Conservation (phyloP, 2,329 filamentous ascomycete genomes). For the Xenosphaeropsis pyriputrescens region DNA sequence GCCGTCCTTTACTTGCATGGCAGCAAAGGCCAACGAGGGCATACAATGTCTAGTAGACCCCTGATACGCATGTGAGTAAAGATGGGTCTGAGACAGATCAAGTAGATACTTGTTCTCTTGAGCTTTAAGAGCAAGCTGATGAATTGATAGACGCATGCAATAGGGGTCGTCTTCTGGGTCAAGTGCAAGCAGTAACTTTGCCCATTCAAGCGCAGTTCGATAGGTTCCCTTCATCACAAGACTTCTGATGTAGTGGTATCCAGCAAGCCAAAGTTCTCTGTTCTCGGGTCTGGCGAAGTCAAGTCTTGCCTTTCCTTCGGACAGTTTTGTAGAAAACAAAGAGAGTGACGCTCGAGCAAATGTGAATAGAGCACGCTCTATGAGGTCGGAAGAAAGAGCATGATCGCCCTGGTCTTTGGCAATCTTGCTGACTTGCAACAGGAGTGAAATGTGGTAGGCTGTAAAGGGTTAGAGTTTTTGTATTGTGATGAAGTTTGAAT, state of each 20-base stretch:
- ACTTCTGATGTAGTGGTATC: slow-evolving; percentile 77
- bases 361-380: slow-evolving; percentile 82
- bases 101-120: slow-evolving; percentile 65
- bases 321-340: slow-evolving; percentile 61
- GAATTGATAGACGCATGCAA: slow-evolving; percentile 64
- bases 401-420: slow-evolving; percentile 86
- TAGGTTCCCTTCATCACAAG: slow-evolving; percentile 85
- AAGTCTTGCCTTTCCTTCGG: slow-evolving; percentile 65
- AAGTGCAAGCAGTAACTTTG: slow-evolving; percentile 67
- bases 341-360: slow-evolving; percentile 84
- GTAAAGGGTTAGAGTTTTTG: slow-evolving; percentile 8
- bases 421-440: slow-evolving; percentile 88
- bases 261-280: slow-evolving; percentile 81
- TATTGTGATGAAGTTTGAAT: neutral
- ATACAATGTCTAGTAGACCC: slow-evolving; percentile 51
- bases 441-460: slow-evolving; percentile 82
- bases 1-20: slow-evolving; percentile 53
- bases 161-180: slow-evolving; percentile 67
- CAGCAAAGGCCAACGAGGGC: slow-evolving; percentile 65
- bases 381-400: slow-evolving; percentile 69
- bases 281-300: slow-evolving; percentile 77
- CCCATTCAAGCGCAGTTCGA: slow-evolving; percentile 86
- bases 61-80: neutral
- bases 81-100: slow-evolving; percentile 29
- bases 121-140: slow-evolving; percentile 72